Base-by-base conservation (phyloP, 257 asterid species). In the Hygrophila difformis region DNA sequence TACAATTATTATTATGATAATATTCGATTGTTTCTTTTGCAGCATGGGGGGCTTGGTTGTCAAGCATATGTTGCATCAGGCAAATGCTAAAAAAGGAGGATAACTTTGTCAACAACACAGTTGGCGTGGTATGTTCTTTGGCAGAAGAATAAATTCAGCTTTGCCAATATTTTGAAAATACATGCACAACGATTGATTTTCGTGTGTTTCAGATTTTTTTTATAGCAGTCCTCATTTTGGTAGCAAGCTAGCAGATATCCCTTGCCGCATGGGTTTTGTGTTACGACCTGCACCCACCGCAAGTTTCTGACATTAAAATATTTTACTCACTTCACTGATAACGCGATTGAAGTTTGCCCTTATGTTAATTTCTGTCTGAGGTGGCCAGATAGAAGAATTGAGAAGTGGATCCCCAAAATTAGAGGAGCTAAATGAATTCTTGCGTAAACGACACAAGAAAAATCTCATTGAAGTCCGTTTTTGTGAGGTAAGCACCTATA, bases 41-140 rank as follows among this genome's bases (percentile, higher is more conserved):
- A 91, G 99, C 77, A 75, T 86, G 96, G 99, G 99, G 6, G 96
- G 99, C 64, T 79, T 91, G 53, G 96, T 80, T 59, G 99, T 91
- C 77, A 91, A 86, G 81, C 95, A 91, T 69, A 91, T 91, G 91
- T 57, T 91, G 4, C 31, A 1, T 91, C 77, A 91, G 82, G 81
- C 95, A 33, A 12, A 33, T 33, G 37, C 72, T n/a, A 38, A 87
- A 82, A 66, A 78, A 76, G 46, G 82, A 66, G 72, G 77, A 75
- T 54, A 68, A 82, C 56, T 70, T 91, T 69, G 89, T 91, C 12
- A 74, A 76, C 56, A 91, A 91, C 65, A 82, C 96, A 42, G 70
- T 76, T 29, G 99, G 99, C 67, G 46, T 91, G 49, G 99, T 91
- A 78, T 50, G 87, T 65, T 44, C 57, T 56, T 64, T 55, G 43